phyloP scores from a whole-genome alignment of 768 basidiomycete species.

The Boletus sensibilis region DNA sequence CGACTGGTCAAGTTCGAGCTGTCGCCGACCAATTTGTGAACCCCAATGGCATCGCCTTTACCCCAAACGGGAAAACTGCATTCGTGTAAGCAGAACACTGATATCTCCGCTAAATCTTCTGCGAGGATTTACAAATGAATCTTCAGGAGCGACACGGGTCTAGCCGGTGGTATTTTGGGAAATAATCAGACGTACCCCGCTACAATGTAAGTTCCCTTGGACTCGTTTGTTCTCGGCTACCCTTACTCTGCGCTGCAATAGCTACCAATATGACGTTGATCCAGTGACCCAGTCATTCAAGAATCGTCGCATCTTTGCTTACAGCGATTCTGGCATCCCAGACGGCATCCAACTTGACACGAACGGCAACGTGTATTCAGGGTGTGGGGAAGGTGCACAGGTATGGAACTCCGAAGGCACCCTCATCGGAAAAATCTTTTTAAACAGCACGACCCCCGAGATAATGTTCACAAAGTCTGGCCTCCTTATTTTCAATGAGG shows the following conservation, averaged over 20 bases:
- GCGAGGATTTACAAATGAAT: no score
- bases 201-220: slow-evolving; percentile 52
- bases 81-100: slow-evolving; percentile 49
- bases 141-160: slow-evolving; percentile 33
- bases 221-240: not conserved
- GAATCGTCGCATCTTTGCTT: slow-evolving; percentile 69
- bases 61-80: slow-evolving; percentile 57
- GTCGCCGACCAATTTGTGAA: slow-evolving; percentile 77
- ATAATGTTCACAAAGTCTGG: slow-evolving; percentile 42
- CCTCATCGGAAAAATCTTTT: slow-evolving; percentile 37
- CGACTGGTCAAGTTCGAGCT: slow-evolving; percentile 60
- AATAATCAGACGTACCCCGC: slow-evolving; percentile 60
- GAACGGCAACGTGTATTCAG: slow-evolving; percentile 64
- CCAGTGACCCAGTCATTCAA: slow-evolving; percentile 48
- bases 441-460: slow-evolving; percentile 37
- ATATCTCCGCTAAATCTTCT: not conserved
- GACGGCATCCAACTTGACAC: slow-evolving; percentile 69
- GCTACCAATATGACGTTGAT: slow-evolving; percentile 71
- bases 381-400: slow-evolving; percentile 68
- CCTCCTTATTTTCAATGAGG: slow-evolving; percentile 41
- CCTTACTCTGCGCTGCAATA: slow-evolving; percentile 26
- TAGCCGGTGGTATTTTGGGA: slow-evolving; percentile 44
- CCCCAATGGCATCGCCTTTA: slow-evolving; percentile 75
- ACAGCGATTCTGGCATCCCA: slow-evolving; percentile 60
- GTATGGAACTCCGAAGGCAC: slow-evolving; percentile 58